These are phyloP conservation scores for Fennellomyces sp. DNA, from an alignment of 371 early-diverging fungal species.

Conservation along the genomic window DNA sequence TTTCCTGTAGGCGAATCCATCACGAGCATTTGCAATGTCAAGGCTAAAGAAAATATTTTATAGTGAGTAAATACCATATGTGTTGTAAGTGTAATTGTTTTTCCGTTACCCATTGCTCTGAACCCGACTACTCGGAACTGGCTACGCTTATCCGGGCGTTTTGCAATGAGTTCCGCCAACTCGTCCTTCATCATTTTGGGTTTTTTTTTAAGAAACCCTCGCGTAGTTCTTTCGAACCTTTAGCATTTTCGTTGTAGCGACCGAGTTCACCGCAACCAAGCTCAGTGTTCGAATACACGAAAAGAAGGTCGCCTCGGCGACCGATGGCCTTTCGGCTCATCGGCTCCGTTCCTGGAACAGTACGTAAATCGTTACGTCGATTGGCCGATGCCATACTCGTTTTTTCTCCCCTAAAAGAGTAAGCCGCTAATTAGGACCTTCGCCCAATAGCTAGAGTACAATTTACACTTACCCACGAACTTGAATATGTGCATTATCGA, in stretches of 20 bases:
- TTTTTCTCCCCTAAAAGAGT: not conserved
- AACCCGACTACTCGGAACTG: not conserved
- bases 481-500: not conserved
- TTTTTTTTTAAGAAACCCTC: not conserved
- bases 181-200: conserved; percentile 7
- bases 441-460: not conserved
- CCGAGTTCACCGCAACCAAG: conserved; percentile 6
- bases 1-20: conserved; percentile 7
- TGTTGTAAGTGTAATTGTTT: not conserved
- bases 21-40: not conserved
- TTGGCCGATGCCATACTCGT: not conserved
- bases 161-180: not conserved
- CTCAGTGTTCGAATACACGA: not conserved
- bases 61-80: not conserved
- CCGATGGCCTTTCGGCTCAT: not conserved
- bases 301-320: not conserved
- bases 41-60: not conserved
- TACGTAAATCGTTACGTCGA: not conserved
- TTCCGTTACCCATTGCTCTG: conserved; percentile 1
- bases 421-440: too few relatives aligned
- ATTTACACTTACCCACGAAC: not conserved
- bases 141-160: not conserved
- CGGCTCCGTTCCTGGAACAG: not conserved
- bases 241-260: not conserved
- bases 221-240: conserved; percentile 6